Conservation (phyloP, 192 early-diverging fungal species). For the Coemansia sp. region DNA sequence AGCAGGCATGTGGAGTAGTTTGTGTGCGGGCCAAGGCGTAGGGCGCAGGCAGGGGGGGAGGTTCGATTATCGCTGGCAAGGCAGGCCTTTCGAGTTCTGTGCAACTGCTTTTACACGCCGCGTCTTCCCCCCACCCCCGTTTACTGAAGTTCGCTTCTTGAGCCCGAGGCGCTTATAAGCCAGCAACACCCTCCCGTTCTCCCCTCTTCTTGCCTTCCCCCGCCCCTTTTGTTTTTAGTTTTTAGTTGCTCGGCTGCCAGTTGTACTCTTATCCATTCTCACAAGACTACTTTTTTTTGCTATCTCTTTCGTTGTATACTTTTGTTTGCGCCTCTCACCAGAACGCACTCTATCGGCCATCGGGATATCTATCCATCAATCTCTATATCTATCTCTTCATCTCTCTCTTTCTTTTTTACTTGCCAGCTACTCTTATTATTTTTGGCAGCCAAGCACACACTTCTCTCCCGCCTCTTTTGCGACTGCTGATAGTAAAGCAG, state of each 20-base stretch:
- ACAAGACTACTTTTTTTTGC: background rate
- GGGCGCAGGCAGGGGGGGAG: background rate
- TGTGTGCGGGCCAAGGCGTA: conserved; percentile 1
- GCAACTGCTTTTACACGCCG: conserved; percentile 13
- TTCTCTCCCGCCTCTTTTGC: background rate
- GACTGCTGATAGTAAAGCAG: background rate
- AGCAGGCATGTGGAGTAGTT: background rate
- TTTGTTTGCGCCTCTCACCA: conserved; percentile 4
- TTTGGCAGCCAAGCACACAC: background rate
- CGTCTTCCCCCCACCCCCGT: conserved; percentile 8
- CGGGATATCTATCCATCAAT: background rate
- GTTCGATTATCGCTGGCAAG: conserved; percentile 3
- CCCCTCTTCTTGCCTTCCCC: conserved; percentile 4
- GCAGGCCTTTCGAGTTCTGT: conserved; percentile 7
- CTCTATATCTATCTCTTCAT: background rate
- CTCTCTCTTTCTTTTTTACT: background rate
- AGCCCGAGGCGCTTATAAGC: conserved; percentile 10
- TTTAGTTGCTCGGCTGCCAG: background rate
- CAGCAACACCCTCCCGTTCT: conserved; percentile 5
- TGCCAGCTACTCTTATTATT: background rate
- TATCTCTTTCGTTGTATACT: background rate
- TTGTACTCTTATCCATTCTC: background rate
- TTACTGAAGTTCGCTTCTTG: background rate
- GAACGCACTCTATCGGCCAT: conserved; percentile 3
- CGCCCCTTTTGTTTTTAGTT: conserved; percentile 1